Percentiles rank a stretch among this genome's conserved stretches.
phyloP scores from a whole-genome alignment of 2,329 filamentous ascomycete species.

The Dactylellina sp. region DNA sequence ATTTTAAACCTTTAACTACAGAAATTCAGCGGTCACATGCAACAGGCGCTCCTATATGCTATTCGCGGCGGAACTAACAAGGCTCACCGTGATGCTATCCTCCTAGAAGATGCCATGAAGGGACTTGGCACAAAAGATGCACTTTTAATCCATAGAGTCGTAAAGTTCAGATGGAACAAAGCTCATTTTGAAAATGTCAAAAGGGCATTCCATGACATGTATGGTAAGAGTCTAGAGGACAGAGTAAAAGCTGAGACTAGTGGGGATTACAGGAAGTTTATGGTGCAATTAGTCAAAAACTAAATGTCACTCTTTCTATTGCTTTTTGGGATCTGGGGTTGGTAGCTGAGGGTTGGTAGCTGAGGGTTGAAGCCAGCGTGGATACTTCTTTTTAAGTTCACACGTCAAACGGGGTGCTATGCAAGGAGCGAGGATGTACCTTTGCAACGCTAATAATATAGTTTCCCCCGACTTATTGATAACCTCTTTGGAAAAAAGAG shows the following conservation, averaged over 20 bases:
- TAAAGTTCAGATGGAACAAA: conserved; percentile 85
- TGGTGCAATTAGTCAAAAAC: conserved; percentile 71
- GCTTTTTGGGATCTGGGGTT: not conserved
- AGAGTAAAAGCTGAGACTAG: conserved; percentile 85
- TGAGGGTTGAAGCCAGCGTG: conserved; percentile 6
- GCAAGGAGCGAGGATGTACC: no score
- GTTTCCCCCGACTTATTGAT: no score
- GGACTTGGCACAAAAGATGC: conserved; percentile 88
- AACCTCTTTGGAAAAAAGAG: no score
- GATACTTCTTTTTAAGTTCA: not conserved
- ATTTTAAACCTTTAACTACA: not conserved
- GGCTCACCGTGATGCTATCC: conserved; percentile 71
- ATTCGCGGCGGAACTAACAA: conserved; percentile 80
- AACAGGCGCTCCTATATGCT: conserved; percentile 84
- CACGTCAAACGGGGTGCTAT: no score
- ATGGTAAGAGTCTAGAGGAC: conserved; percentile 73
- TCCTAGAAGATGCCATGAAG: conserved; percentile 86
- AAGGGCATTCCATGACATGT: conserved; percentile 78
- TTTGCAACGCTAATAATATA: no score
- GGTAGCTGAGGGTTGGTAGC: no score
- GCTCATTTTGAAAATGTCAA: conserved; percentile 81
- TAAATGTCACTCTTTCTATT: not conserved
- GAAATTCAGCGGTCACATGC: conserved; percentile 91
- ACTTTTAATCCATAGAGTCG: conserved; percentile 78
- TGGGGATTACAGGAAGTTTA: conserved; percentile 80